Percentiles rank a stretch among this genome's conserved stretches.
These are phyloP conservation scores for Verbena officinalis DNA, from an alignment of 257 asterid genomes.

Conservation along the genomic window DNA sequence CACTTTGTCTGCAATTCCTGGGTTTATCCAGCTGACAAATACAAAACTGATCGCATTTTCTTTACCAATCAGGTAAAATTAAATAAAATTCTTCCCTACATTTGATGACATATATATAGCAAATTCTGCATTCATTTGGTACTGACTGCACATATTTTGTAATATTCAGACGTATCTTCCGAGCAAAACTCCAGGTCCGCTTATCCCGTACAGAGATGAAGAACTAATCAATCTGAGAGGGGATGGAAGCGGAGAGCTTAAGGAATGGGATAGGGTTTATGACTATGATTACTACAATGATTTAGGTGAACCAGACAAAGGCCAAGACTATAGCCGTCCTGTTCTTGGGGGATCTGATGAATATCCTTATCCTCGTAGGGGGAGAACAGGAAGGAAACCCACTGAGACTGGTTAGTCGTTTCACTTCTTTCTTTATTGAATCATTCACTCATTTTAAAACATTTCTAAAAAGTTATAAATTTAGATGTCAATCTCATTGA, in stretches of 20 bases:
- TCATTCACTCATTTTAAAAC: no score
- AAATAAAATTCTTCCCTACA: no score
- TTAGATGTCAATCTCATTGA: no score
- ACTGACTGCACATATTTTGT: no score
- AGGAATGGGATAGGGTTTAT: conserved; percentile 62
- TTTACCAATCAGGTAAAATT: conserved; percentile 49
- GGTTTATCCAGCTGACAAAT: conserved; percentile 45
- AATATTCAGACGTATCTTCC: conserved; percentile 44
- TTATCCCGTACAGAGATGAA: conserved; percentile 39
- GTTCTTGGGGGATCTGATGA: conserved; percentile 45
- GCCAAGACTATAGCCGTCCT: conserved; percentile 35
- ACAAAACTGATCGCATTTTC: conserved; percentile 45
- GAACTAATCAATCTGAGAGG: conserved; percentile 47
- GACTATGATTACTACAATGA: conserved; percentile 59
- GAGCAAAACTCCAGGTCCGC: conserved; percentile 44
- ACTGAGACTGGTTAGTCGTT: conserved; percentile 47
- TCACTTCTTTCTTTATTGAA: no score
- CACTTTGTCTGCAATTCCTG: conserved; percentile 64
- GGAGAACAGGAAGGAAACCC: conserved; percentile 69
- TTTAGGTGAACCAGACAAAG: conserved; percentile 46
- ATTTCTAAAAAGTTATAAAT: no score
- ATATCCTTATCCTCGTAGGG: conserved; percentile 75
- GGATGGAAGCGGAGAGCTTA: conserved; percentile 40
- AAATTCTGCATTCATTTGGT: no score
- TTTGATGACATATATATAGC: no score